Evolutionary conservation across 805 yeast genomes (phyloP).

Genomic region (Pachysolen tannophilus): DNA sequence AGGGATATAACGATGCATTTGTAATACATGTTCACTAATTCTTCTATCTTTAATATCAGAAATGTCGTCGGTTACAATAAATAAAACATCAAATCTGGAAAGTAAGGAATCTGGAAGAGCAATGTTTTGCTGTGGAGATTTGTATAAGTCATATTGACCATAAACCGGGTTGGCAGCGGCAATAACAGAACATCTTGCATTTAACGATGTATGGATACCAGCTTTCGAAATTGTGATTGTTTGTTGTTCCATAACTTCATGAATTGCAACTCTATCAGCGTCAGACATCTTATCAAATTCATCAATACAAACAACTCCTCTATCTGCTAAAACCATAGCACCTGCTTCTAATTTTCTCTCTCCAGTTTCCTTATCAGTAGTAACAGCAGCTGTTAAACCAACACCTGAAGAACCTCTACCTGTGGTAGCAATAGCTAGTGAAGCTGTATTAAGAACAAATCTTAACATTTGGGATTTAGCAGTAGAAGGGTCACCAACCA

Average conservation of each 20-base stretch:
- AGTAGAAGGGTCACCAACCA: conserved; percentile 99
- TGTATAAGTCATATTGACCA: conserved; percentile 93
- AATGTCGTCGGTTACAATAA: conserved; percentile 94
- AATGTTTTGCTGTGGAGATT: conserved; percentile 93
- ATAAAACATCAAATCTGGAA: conserved; percentile 92
- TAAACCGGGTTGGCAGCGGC: conserved; percentile 98
- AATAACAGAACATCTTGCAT: conserved; percentile 92
- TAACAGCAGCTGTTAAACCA: conserved; percentile 98
- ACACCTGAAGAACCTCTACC: conserved; percentile 99
- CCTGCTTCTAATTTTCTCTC: conserved; percentile 96
- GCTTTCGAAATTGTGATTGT: conserved; percentile 98
- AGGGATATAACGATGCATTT: conserved; percentile 86
- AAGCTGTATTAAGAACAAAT: conserved; percentile 90
- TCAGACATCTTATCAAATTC: conserved; percentile 99
- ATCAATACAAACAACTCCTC: conserved; percentile 97
- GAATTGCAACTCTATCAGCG: conserved; percentile 94
- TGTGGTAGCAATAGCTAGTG: conserved; percentile 94
- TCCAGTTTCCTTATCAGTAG: conserved; percentile 93
- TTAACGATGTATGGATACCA: conserved; percentile 92
- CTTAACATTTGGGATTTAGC: conserved; percentile 95
- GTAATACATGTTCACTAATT: conserved; percentile 88
- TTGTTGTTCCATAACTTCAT: conserved; percentile 99
- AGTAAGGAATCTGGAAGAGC: conserved; percentile 94
- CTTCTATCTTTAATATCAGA: conserved; percentile 76
- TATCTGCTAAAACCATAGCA: conserved; percentile 97